These are phyloP conservation scores for Plasmodium chabaudi DNA, from an alignment of 169 alveolate species.

Conservation along the genomic window DNA sequence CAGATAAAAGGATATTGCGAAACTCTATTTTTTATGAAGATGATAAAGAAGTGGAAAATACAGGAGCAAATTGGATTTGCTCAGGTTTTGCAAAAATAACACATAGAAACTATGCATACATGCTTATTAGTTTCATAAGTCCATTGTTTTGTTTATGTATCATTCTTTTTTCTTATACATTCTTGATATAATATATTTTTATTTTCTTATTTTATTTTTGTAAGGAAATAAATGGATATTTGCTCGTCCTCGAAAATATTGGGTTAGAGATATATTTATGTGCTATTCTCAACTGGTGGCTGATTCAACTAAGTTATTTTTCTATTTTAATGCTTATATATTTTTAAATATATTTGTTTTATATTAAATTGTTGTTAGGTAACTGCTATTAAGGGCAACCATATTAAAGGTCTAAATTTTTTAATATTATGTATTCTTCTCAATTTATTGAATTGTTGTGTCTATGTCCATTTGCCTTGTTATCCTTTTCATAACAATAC, in stretches of 20 bases:
- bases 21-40: conserved; percentile 62
- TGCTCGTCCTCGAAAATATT: conserved; percentile 58
- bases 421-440: background rate
- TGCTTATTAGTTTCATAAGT: background rate
- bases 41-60: conserved; percentile 27
- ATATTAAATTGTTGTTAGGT: conserved; percentile 20
- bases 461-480: background rate
- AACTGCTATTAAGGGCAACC: conserved; percentile 48
- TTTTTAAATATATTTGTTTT: conserved; percentile 6
- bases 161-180: no score
- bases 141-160: no score
- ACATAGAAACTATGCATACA: background rate
- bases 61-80: conserved; percentile 69
- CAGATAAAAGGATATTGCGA: conserved; percentile 33
- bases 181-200: no score
- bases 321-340: background rate
- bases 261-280: conserved; percentile 17
- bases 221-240: conserved; percentile 60
- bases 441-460: background rate
- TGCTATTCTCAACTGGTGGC: background rate
- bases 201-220: background rate
- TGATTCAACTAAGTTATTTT: background rate
- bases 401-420: conserved; percentile 27
- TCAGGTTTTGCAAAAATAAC: conserved; percentile 11
- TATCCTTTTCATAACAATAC: background rate